phyloP scores from a whole-genome alignment of 495 filamentous ascomycete genomes.

The Evernia prunastri region DNA sequence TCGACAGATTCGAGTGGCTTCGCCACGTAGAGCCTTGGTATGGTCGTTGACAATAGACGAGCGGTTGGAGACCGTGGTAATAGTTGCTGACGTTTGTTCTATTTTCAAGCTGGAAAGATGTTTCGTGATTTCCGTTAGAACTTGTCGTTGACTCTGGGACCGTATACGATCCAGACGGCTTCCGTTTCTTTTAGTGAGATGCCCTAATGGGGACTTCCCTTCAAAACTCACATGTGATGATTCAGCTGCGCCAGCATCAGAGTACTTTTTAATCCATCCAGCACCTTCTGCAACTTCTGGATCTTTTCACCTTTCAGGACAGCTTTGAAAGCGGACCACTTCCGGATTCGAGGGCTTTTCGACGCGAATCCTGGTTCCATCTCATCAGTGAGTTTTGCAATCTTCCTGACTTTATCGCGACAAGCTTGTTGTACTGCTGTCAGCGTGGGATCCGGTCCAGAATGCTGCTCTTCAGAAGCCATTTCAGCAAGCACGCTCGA shows the following conservation, averaged over 20 bases:
- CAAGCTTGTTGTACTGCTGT: slow-evolving; percentile 13
- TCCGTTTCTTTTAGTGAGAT: neutral
- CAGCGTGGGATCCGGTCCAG: slow-evolving; percentile 16
- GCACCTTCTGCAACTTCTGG: slow-evolving; percentile 17
- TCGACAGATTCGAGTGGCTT: neutral
- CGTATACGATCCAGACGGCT: neutral
- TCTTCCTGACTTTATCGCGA: slow-evolving; percentile 5
- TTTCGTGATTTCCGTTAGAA: neutral
- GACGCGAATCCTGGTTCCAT: slow-evolving; percentile 24
- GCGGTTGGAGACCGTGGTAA: neutral
- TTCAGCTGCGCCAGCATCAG: slow-evolving; percentile 16
- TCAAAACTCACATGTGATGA: slow-evolving; percentile 1
- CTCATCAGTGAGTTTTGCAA: slow-evolving; percentile 27
- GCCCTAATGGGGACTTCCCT: neutral
- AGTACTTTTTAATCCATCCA: slow-evolving; percentile 17
- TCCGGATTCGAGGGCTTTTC: slow-evolving; percentile 21
- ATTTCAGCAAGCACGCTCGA: slow-evolving; percentile 27
- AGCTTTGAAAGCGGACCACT: slow-evolving; percentile 25
- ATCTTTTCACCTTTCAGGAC: slow-evolving; percentile 28
- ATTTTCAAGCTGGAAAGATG: neutral
- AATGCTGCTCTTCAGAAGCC: slow-evolving; percentile 17
- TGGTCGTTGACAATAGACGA: neutral
- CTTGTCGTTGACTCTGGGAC: neutral
- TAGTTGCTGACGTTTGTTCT: neutral
- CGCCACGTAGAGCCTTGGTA: neutral